phyloP scores from a whole-genome alignment of 192 early-diverging fungal genomes.

The Coemansia sp. region DNA sequence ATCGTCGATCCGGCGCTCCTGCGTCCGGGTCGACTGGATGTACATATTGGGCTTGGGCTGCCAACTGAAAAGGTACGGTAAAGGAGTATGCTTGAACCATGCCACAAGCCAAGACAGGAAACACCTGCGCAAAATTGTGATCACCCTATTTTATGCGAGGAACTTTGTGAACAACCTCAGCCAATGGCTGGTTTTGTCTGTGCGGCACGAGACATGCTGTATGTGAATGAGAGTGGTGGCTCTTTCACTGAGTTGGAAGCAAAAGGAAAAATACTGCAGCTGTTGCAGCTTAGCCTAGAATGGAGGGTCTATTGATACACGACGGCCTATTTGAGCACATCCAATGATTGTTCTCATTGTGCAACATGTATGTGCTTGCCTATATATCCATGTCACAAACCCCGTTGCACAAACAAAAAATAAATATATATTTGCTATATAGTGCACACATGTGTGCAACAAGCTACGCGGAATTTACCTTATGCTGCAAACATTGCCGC shows the following conservation, averaged over 20 bases:
- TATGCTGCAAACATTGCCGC: not conserved
- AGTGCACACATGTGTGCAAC: not conserved
- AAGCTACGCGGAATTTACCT: not conserved
- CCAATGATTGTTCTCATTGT: not conserved
- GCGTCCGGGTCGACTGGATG: constrained; percentile 82
- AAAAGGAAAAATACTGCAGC: not conserved
- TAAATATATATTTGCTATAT: not conserved
- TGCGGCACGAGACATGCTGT: constrained; percentile 6
- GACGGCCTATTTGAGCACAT: not conserved
- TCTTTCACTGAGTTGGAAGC: not conserved
- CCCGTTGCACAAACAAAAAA: not conserved
- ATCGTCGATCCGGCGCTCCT: constrained; percentile 77
- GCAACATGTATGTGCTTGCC: constrained; percentile 2
- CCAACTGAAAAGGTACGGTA: constrained; percentile 59
- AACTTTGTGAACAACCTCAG: constrained; percentile 3
- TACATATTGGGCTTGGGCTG: constrained; percentile 64
- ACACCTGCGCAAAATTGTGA: not conserved
- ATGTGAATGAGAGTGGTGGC: not conserved
- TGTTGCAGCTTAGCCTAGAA: not conserved
- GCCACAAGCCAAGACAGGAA: not conserved
- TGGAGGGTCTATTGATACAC: not conserved
- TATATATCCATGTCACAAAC: not conserved
- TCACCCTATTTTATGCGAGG: constrained; percentile 1
- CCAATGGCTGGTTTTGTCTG: constrained; percentile 1
- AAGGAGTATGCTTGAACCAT: not conserved